phyloP scores from a whole-genome alignment of 2,329 filamentous ascomycete genomes.

The Exophiala spinifera region DNA sequence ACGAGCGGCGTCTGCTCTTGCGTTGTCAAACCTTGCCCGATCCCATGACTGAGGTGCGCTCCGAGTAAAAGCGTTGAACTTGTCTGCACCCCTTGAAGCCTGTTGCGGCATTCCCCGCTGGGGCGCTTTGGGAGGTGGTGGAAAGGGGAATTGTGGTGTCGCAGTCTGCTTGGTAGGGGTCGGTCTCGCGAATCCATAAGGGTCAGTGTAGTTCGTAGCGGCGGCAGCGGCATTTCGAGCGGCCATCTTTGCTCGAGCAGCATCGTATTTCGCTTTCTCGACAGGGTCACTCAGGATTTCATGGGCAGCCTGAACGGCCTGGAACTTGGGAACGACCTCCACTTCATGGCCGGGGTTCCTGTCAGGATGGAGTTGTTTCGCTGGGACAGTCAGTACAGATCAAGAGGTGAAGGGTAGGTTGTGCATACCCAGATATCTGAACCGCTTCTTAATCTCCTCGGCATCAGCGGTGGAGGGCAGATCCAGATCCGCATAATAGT shows the following conservation, averaged over 20 bases:
- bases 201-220: constrained; percentile 14
- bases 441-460: constrained; percentile 80
- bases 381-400: constrained; percentile 43
- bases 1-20: constrained; percentile 25
- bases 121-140: constrained; percentile 22
- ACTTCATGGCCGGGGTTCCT: constrained; percentile 79
- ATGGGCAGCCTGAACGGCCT: constrained; percentile 80
- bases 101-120: constrained; percentile 10
- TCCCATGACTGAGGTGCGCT: constrained; percentile 27
- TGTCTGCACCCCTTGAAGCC: constrained; percentile 24
- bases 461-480: constrained; percentile 64
- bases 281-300: constrained; percentile 66
- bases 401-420: constrained; percentile 24
- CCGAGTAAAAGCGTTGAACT: constrained; percentile 27
- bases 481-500: constrained; percentile 85
- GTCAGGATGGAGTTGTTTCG: constrained; percentile 83
- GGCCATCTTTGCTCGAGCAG: constrained; percentile 45
- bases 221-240: constrained; percentile 17
- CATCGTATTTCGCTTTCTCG: constrained; percentile 61
- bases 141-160: constrained; percentile 18
- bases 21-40: constrained; percentile 24
- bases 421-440: constrained; percentile 70
- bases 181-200: constrained; percentile 21
- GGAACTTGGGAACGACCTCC: constrained; percentile 78
- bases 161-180: constrained; percentile 10